phyloP scores from a whole-genome alignment of 768 basidiomycete species.

The Kwoniella sp. region DNA sequence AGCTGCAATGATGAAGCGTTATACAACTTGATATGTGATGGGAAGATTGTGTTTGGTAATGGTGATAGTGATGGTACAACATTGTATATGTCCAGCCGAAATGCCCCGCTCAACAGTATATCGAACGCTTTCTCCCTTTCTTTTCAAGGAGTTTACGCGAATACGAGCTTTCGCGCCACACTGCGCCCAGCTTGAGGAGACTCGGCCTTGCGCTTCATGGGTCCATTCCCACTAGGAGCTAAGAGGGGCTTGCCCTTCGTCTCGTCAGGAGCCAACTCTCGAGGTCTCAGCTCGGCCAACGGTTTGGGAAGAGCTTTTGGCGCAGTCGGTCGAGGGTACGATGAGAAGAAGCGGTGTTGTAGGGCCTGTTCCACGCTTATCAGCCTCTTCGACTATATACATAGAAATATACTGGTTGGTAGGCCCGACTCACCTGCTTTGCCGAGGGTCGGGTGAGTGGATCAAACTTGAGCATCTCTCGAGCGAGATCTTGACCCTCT shows the following conservation, averaged over 20 bases:
- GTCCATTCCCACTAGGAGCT: slow-evolving; percentile 16
- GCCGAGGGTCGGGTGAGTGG: slow-evolving; percentile 79
- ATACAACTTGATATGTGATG: slow-evolving; percentile 2
- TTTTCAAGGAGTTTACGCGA: slow-evolving; percentile 9
- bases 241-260: slow-evolving; percentile 44
- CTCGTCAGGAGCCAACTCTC: slow-evolving; percentile 61
- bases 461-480: slow-evolving; percentile 78
- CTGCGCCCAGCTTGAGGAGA: slow-evolving; percentile 27
- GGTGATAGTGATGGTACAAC: not conserved
- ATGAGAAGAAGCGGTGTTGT: slow-evolving; percentile 80
- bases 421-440: slow-evolving; percentile 64
- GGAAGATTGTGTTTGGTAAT: not conserved
- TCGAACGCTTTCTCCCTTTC: too few relatives aligned
- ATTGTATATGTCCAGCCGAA: too few relatives aligned
- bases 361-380: too few relatives aligned
- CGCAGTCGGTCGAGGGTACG: slow-evolving; percentile 81
- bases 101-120: too few relatives aligned
- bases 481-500: slow-evolving; percentile 80
- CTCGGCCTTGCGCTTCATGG: slow-evolving; percentile 46
- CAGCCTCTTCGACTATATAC: too few relatives aligned
- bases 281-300: slow-evolving; percentile 58
- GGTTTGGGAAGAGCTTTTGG: slow-evolving; percentile 83
- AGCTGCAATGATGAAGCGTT: not conserved
- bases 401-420: too few relatives aligned
- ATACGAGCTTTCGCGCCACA: slow-evolving; percentile 38